A percentile compares a stretch with the other conserved stretches of the same genome.
phyloP scores from a whole-genome alignment of 768 basidiomycete genomes.

The Rhizopogon rudus region DNA sequence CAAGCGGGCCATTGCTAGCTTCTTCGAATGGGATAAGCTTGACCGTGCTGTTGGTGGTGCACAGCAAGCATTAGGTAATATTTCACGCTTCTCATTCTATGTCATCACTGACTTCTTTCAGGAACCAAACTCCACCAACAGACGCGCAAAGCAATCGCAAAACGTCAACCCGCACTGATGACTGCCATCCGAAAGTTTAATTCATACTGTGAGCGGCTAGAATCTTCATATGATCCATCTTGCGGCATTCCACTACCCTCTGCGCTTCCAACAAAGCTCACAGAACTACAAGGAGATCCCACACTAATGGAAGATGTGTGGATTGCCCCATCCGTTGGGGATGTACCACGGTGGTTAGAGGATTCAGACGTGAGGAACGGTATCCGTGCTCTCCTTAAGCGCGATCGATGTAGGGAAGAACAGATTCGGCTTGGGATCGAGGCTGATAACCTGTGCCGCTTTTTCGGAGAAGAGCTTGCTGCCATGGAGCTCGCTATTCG shows the following conservation, averaged over 20 bases:
- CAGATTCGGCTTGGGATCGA: conserved; percentile 17
- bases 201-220: conserved; percentile 18
- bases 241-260: conserved; percentile 29
- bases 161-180: conserved; percentile 20
- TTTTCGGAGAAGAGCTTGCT: conserved; percentile 27
- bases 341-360: conserved; percentile 27
- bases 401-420: conserved; percentile 29
- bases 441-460: conserved; percentile 31
- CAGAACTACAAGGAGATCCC: conserved; percentile 8
- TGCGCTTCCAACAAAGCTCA: conserved; percentile 26
- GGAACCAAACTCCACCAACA: conserved; percentile 28
- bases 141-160: conserved; percentile 23
- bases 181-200: conserved; percentile 25
- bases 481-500: conserved; percentile 17
- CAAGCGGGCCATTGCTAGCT: conserved; percentile 27
- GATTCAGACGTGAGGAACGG: conserved; percentile 26
- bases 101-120: neutral
- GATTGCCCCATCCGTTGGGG: conserved; percentile 16
- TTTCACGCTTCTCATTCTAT: neutral
- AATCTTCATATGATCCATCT: conserved; percentile 8
- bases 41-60: conserved; percentile 28
- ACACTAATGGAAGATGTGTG: conserved; percentile 34
- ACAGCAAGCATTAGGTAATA: conserved; percentile 15
- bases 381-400: conserved; percentile 25
- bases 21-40: conserved; percentile 34